phyloP scores from a whole-genome alignment of 225 moss, liverwort and hornwort genomes.

The Takakia lepidozioides region DNA sequence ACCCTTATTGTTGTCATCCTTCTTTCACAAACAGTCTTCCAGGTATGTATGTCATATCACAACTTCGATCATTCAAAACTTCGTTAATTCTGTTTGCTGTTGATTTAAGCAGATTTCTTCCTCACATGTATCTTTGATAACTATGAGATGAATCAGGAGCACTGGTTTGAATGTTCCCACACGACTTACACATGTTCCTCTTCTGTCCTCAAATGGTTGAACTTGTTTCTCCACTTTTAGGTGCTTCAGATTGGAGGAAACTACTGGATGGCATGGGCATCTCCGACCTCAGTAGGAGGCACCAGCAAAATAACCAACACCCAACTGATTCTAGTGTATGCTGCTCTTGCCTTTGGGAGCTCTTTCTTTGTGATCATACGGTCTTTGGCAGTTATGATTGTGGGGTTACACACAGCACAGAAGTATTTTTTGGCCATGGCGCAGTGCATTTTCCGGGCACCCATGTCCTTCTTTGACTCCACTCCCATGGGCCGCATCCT shows the following conservation, averaged over 20 bases:
- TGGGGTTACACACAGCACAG: conserved; percentile 32
- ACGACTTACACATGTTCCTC: too few relatives aligned
- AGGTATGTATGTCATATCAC: too few relatives aligned
- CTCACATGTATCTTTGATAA: too few relatives aligned
- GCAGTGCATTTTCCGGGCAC: conserved; percentile 33
- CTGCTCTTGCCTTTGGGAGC: conserved; percentile 19
- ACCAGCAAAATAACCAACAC: conserved; percentile 15
- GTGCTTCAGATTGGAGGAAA: conserved; percentile 31
- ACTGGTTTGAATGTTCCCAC: too few relatives aligned
- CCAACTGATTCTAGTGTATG: conserved; percentile 29
- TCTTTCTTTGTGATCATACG: conserved; percentile 18
- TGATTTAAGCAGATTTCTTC: too few relatives aligned
- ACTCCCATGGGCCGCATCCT: conserved; percentile 41
- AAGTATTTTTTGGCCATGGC: conserved; percentile 32
- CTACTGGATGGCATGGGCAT: conserved; percentile 48
- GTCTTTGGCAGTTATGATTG: conserved; percentile 13
- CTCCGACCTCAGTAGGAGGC: conserved; percentile 20
- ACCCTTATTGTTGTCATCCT: conserved; percentile 28
- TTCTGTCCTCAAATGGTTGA: too few relatives aligned
- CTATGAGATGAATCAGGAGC: too few relatives aligned
- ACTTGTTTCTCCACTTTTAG: too few relatives aligned
- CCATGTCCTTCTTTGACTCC: conserved; percentile 50
- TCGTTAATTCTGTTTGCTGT: too few relatives aligned
- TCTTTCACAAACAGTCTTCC: conserved; percentile 17
- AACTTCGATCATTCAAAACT: too few relatives aligned